Base-by-base conservation (phyloP, 495 filamentous ascomycete species). In the Apiosordaria backusii region DNA sequence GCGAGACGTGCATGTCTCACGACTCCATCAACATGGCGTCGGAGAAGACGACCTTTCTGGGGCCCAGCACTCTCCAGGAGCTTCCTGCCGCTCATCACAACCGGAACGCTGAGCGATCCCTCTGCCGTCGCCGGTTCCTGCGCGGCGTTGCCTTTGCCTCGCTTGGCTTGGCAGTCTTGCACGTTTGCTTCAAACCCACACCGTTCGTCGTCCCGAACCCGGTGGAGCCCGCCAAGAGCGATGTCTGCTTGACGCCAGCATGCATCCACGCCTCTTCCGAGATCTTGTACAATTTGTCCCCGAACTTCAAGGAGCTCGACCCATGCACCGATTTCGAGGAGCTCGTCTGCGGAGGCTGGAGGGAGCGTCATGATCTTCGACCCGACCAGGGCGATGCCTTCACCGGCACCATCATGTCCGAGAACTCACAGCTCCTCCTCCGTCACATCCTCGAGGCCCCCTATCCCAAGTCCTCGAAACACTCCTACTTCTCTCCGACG, bases 211-310 rank as follows among this genome's bases (percentile, higher is more conserved):
- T 45, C 35, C 5, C 35, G 35, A 45, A 45, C 16, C 35, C 35
- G 35, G 35, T 45, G 35, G 35, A 45, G 35, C 35, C 35, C 35
- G 35, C 35, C 35, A 45, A 45, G 35, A 45, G 35, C 35, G 35
- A 45, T 15, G 60, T 81, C 0, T 90, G 88, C 73, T 70, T 83
- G 26, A 86, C 86, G 13, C 83, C 86, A 22, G 83, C 85, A 69
- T 92, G 90, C 73, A 79, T 92, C n/a, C 85, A 89, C 64, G 88
- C 88, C 23, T 82, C 89, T 7, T 88, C 89, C 26, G 84, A 86
- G 61, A 85, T 91, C 45, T 81, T 92, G 10, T 84, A 75, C 66
- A 90, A 87, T 67, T 76, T 92, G 27, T 84, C 88, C 19, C 85
- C 89, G 15, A 45, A 45, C 35, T 45, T 45, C 35, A 81, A 82